Percentiles rank a stretch among this genome's conserved stretches.
phyloP scores from a whole-genome alignment of 2,329 filamentous ascomycete species.

The Colletotrichum coccodes region DNA sequence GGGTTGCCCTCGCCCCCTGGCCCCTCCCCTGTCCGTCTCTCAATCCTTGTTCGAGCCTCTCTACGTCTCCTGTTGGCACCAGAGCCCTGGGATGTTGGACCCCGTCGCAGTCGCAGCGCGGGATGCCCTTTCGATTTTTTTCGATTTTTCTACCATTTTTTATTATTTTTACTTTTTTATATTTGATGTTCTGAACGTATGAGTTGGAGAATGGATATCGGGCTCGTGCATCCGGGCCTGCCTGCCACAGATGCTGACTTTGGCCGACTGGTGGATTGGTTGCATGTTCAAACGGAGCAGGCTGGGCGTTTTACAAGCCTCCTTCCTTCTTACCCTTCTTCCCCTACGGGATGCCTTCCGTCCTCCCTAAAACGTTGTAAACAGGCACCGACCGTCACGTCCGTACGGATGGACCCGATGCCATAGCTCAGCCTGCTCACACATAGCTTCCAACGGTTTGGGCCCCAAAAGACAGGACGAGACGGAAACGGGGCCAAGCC shows the following conservation, averaged over 20 bases:
- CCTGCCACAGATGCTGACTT: not conserved
- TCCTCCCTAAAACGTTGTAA: not conserved
- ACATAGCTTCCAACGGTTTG: not conserved
- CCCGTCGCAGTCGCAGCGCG: not conserved
- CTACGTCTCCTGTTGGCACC: slow-evolving; percentile 2
- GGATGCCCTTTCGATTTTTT: not conserved
- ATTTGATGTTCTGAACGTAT: not conserved
- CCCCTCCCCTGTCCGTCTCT: not conserved
- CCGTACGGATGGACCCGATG: not conserved
- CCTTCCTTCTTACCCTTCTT: not conserved
- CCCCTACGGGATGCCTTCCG: not conserved
- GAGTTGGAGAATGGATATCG: not conserved
- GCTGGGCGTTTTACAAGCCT: not conserved
- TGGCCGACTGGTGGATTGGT: not conserved
- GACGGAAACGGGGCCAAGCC: slow-evolving; percentile 2
- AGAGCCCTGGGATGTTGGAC: slow-evolving; percentile 17
- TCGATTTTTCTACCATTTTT: not conserved
- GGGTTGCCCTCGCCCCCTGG: not conserved
- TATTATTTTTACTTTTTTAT: not conserved
- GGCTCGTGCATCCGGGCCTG: not conserved
- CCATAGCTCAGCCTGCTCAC: not conserved
- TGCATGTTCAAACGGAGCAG: not conserved
- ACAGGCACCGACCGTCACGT: not conserved
- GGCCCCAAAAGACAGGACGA: not conserved
- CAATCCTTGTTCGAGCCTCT: slow-evolving; percentile 3